These are phyloP conservation scores for Blastobotrys chiropterorum DNA, from an alignment of 805 yeast species.

Conservation along the genomic window DNA sequence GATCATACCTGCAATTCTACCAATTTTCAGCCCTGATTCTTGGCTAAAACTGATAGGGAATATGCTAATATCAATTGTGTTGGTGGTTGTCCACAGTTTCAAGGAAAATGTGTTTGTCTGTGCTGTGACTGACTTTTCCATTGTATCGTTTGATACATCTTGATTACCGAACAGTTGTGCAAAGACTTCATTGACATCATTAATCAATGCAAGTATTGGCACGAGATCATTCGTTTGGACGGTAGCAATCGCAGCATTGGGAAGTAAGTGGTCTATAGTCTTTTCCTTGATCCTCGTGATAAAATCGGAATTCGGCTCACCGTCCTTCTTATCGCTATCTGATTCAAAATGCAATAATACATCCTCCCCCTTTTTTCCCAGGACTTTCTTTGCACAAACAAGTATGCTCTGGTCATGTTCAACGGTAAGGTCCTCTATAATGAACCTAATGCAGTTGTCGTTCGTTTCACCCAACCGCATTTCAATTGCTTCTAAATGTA, in stretches of 20 bases:
- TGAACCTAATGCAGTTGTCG: background rate
- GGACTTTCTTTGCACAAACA: background rate
- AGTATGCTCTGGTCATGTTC: background rate
- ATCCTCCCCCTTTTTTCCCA: background rate
- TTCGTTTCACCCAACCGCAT: background rate
- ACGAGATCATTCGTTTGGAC: background rate
- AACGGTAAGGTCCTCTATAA: background rate
- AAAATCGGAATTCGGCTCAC: background rate
- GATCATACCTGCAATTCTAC: background rate
- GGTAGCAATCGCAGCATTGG: background rate
- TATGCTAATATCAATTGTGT: background rate
- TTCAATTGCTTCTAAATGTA: background rate
- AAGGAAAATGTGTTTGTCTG: conserved; percentile 1
- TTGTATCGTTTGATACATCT: background rate
- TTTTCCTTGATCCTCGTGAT: background rate
- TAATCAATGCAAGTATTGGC: background rate
- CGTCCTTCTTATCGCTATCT: background rate
- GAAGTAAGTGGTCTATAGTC: background rate
- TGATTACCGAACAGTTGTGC: too few relatives aligned
- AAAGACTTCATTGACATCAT: too few relatives aligned
- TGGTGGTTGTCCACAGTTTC: background rate
- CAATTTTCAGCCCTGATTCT: background rate
- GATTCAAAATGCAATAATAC: background rate
- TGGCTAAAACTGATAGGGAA: background rate
- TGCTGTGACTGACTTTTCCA: background rate